These are phyloP conservation scores for Rhizoctonia solani DNA, from an alignment of 1,284 basidiomycete genomes.

Conservation along the genomic window DNA sequence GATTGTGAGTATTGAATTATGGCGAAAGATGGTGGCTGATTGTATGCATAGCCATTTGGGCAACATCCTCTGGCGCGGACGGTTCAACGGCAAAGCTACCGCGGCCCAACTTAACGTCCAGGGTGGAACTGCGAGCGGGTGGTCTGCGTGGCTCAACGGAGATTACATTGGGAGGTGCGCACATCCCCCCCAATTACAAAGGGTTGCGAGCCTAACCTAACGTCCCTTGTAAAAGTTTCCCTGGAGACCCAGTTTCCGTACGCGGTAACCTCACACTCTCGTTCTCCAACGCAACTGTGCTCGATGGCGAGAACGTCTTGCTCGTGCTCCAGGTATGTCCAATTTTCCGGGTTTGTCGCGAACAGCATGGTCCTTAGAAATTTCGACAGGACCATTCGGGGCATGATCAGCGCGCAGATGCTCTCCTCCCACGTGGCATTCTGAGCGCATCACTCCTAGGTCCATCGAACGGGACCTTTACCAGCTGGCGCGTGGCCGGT, in stretches of 20 bases:
- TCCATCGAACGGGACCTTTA: slow-evolving; percentile 29
- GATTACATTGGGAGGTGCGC: slow-evolving; percentile 29
- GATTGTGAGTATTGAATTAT: slow-evolving; percentile 15
- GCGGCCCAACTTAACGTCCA: slow-evolving; percentile 39
- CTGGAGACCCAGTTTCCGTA: slow-evolving; percentile 25
- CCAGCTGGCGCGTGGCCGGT: slow-evolving; percentile 43
- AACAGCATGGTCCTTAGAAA: slow-evolving; percentile 31
- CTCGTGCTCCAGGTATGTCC: slow-evolving; percentile 31
- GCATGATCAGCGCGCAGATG: slow-evolving; percentile 36
- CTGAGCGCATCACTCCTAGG: slow-evolving; percentile 39
- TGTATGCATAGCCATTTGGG: slow-evolving; percentile 28
- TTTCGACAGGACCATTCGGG: slow-evolving; percentile 31
- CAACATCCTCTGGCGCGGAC: slow-evolving; percentile 43
- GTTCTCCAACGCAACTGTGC: slow-evolving; percentile 36
- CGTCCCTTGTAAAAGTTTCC: slow-evolving; percentile 19
- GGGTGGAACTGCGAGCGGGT: slow-evolving; percentile 35
- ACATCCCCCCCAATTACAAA: neutral
- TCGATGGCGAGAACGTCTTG: slow-evolving; percentile 39
- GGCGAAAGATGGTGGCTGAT: neutral
- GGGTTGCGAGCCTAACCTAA: neutral
- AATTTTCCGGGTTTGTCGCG: neutral
- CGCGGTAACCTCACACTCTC: slow-evolving; percentile 36
- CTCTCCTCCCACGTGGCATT: slow-evolving; percentile 44
- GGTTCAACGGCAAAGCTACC: slow-evolving; percentile 38
- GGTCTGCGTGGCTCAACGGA: slow-evolving; percentile 34